phyloP scores from a whole-genome alignment of 2,329 filamentous ascomycete genomes.

The Trichophyton equinum region DNA sequence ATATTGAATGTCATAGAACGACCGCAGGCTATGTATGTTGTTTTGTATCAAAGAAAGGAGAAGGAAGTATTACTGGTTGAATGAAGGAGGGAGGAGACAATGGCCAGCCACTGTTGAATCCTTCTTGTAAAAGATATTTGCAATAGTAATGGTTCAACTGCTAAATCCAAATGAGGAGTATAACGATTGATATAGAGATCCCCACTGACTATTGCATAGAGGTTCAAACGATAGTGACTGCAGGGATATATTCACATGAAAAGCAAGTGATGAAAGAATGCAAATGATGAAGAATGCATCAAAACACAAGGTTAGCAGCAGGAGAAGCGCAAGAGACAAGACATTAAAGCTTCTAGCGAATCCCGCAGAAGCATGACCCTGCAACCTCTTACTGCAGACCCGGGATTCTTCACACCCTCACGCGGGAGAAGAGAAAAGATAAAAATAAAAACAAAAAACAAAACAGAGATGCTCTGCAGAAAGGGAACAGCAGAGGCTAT shows the following conservation, averaged over 20 bases:
- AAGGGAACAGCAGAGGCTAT: neutral
- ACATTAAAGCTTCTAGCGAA: neutral
- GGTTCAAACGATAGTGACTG: neutral
- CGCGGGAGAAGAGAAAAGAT: neutral
- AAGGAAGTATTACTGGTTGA: neutral
- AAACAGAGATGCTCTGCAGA: neutral
- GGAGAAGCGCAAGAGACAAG: conserved; percentile 10
- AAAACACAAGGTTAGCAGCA: neutral
- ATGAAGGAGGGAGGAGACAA: neutral
- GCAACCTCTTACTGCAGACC: neutral
- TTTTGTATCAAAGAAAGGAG: neutral
- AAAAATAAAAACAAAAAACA: neutral
- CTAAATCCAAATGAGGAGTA: neutral
- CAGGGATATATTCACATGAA: conserved; percentile 1
- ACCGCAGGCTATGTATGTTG: neutral
- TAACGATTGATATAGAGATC: neutral
- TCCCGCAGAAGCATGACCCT: conserved; percentile 1
- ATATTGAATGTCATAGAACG: neutral
- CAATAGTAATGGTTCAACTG: neutral
- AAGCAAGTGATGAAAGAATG: conserved; percentile 10
- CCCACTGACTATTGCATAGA: neutral
- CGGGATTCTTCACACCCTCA: conserved; percentile 5
- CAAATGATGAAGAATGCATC: conserved; percentile 11
- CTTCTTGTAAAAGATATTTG: neutral
- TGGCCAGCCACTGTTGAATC: neutral